These are phyloP conservation scores for Amanita inopinata DNA, from an alignment of 768 basidiomycete species.

Conservation along the genomic window DNA sequence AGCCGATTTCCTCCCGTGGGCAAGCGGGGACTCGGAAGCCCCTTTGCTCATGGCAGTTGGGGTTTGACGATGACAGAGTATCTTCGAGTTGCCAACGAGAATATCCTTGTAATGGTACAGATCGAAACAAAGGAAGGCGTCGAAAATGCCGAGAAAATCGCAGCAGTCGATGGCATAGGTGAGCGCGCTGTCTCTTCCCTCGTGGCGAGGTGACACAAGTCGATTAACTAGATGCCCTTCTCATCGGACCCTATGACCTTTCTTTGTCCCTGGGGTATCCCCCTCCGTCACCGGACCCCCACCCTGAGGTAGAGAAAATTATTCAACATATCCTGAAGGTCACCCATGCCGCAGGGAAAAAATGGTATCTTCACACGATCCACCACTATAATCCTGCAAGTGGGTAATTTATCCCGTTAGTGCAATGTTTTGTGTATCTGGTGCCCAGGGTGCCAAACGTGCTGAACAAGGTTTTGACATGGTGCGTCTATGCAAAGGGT, in stretches of 20 bases:
- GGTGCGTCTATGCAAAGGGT: constrained; percentile 16
- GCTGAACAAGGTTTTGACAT: constrained; percentile 45
- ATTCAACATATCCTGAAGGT: constrained; percentile 44
- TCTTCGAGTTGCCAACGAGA: constrained; percentile 43
- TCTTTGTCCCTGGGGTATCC: constrained; percentile 54
- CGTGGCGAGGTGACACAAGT: constrained; percentile 16
- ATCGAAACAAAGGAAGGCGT: constrained; percentile 58
- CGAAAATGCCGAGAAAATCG: constrained; percentile 49
- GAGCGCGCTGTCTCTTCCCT: constrained; percentile 12
- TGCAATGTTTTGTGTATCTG: constrained; percentile 39
- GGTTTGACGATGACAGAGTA: constrained; percentile 42
- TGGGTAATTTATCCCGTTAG: constrained; percentile 17
- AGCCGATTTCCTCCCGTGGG: constrained; percentile 55
- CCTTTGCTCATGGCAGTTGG: constrained; percentile 54
- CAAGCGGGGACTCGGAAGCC: constrained; percentile 54
- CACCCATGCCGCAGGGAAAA: constrained; percentile 48
- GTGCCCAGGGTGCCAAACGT: constrained; percentile 32
- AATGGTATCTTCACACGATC: constrained; percentile 40
- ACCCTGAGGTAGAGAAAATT: constrained; percentile 50
- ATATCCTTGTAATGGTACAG: constrained; percentile 50
- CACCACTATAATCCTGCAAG: too few relatives aligned
- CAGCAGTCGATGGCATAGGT: constrained; percentile 54
- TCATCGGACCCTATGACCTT: constrained; percentile 60
- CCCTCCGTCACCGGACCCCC: constrained; percentile 52
- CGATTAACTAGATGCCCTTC: constrained; percentile 21